Conservation (phyloP, 495 filamentous ascomycete genomes). For the Xylaria grammica region DNA sequence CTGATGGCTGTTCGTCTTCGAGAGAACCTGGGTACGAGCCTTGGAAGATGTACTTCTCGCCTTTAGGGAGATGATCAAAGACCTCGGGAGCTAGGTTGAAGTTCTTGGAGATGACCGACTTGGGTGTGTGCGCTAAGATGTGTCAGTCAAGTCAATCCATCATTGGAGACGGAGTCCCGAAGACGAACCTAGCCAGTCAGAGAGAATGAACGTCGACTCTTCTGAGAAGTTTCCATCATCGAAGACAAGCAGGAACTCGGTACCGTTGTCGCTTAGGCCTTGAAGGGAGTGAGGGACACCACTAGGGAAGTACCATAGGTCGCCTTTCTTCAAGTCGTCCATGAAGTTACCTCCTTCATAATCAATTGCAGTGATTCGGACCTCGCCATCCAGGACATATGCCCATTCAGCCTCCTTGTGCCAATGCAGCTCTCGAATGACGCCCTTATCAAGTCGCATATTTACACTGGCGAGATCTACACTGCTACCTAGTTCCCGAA, state of each 20-base stretch:
- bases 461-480: conserved; percentile 68
- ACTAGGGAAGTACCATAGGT: conserved; percentile 78
- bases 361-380: conserved; percentile 69
- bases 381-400: conserved; percentile 64
- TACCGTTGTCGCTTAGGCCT: conserved; percentile 67
- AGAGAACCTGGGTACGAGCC: conserved; percentile 58
- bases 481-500: conserved; percentile 63
- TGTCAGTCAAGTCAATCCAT: conserved; percentile 16
- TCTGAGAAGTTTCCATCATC: conserved; percentile 72
- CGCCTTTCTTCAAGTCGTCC: conserved; percentile 70
- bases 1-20: conserved; percentile 48
- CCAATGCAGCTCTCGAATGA: conserved; percentile 77
- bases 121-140: conserved; percentile 61
- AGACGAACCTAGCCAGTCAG: conserved; percentile 66
- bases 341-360: conserved; percentile 71
- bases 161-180: conserved; percentile 3
- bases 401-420: conserved; percentile 76
- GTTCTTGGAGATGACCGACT: conserved; percentile 67
- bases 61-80: conserved; percentile 61
- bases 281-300: conserved; percentile 74
- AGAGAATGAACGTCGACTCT: conserved; percentile 71
- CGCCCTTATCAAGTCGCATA: conserved; percentile 69
- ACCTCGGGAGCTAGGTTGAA: conserved; percentile 64
- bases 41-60: conserved; percentile 74
- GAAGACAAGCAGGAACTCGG: conserved; percentile 74